Evolutionary conservation across 179 eudicot genomes (phyloP).

Genomic region (Spergularia azorica): DNA sequence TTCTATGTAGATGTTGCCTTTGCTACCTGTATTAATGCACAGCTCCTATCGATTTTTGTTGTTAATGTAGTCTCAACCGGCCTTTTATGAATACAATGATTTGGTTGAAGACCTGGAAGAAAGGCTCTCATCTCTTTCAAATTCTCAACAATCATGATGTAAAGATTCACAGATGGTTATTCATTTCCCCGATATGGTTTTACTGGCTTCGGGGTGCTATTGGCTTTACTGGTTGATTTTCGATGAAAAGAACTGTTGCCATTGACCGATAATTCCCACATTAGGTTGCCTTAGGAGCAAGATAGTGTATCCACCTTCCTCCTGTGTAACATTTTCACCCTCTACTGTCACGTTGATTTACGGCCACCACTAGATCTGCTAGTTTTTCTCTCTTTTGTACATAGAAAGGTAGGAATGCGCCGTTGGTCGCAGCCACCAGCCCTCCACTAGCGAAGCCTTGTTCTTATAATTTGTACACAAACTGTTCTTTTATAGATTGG

Average conservation of each 20-base stretch:
- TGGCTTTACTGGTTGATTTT: background rate
- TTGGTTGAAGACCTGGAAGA: slow-evolving; percentile 63
- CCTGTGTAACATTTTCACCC: background rate
- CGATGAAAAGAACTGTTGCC: background rate
- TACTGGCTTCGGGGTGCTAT: slow-evolving; percentile 16
- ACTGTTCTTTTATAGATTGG: slow-evolving; percentile 26
- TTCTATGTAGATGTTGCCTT: background rate
- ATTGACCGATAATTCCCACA: slow-evolving; percentile 18
- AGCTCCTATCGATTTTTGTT: slow-evolving; percentile 12
- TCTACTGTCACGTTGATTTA: background rate
- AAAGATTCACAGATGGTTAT: background rate
- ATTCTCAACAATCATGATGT: slow-evolving; percentile 38
- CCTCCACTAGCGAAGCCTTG: slow-evolving; percentile 14
- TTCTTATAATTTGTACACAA: slow-evolving; percentile 25
- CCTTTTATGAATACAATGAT: slow-evolving; percentile 62
- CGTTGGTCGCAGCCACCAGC: background rate
- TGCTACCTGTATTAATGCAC: background rate
- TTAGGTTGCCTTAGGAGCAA: slow-evolving; percentile 22
- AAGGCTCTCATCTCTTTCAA: slow-evolving; percentile 45
- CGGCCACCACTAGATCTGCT: background rate
- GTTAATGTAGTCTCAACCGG: slow-evolving; percentile 50
- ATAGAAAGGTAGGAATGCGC: slow-evolving; percentile 22
- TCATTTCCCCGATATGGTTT: slow-evolving; percentile 13
- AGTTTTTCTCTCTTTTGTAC: slow-evolving; percentile 29
- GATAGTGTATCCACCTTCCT: background rate